Evolutionary conservation across 2,329 filamentous ascomycete genomes (phyloP), one percentile per base, ranked within the genome.

Genomic region (Pestalotiopsis sp.): DNA sequence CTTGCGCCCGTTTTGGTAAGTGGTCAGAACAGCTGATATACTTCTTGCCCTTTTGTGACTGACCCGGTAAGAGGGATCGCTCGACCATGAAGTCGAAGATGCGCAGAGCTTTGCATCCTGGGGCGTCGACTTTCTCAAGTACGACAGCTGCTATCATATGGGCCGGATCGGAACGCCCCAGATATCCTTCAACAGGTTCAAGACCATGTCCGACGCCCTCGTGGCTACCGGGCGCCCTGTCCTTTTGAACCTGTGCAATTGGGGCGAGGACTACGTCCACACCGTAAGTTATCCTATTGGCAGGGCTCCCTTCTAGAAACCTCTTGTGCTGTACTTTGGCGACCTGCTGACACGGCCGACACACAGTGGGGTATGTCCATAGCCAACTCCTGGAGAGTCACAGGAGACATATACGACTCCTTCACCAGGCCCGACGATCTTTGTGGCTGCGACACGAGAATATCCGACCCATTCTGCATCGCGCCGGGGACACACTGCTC

Each of bases 41-140:
- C 20, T 23, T 23, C 20, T n/a, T 20, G 7, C 31, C 31, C 31
- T 36, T 36, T 9, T n/a, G 23, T 36, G 27, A 59, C 23, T 59
- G 17, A 59, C 57, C 12, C 57, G 7, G 25, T 14, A 59, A 69
- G 71, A 84, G 23, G 87, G 84, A 1, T 85, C 82, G 36, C 75
- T 87, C 20, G 86, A 84, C 9, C 82, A 85, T 70, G 87, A 90
- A 71, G 74, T 79, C 3, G 75, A 85, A 11, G 87, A 89, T 73
- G 87, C 87, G 0, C 72, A 83, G 70, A 82, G 82, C 0, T 88
- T 86, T 71, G 84, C 85, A 1, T 78, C 80, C 13, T 87, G 85
- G 85, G 84, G 83, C 1, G 80, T 87, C 66, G 84, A 86, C 71
- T 86, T 86, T 64, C 76, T 87, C 49, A 87, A 87, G 77, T 86